Base-by-base conservation (phyloP, 495 filamentous ascomycete species). In the Daldinia concentrica region DNA sequence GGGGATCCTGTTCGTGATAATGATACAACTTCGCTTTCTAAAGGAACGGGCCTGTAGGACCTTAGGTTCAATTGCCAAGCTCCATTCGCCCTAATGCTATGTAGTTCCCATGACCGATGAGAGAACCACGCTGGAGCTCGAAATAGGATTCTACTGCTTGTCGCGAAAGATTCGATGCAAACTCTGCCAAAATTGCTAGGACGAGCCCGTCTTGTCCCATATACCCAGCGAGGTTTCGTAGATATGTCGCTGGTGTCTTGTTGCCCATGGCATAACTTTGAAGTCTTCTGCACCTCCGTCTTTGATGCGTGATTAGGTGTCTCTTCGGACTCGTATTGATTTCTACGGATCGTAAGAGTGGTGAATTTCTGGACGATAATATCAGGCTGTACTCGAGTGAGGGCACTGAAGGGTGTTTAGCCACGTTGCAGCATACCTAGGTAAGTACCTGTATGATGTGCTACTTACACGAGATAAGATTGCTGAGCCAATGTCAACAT, bases 381-480 rank as follows among this genome's bases (percentile, higher is more conserved):
- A 26, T 77, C 58, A 7, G 73, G 74, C 26, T 77, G 74, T 0
- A 75, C 29, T 34, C 39, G 61, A 14, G 62, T 66, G 17, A 77
- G 64, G 7, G 72, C 58, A 11, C 74, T 76, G n/a, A 9, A 52
- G n/a, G 6, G 29, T 41, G 19, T 36, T 69, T 58, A 74, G 30
- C 0, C 37, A 11, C 9, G 22, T 8, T 30, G 7, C n/a, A 22
- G 36, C 0, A 34, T 15, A 15, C n/a, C n/a, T n/a, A n/a, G n/a
- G n/a, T n/a, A n/a, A n/a, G n/a, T 43, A 7, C 24, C 3, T 12
- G 4, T 12, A 36, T 14, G 32, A n/a, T 26, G 27, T 1, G 4
- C 12, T 27, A 56, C 74, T 69, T 24, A 79, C 76, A 66, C 61
- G 15, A 74, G 64, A 58, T 78, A 71, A 1, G 67, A 57, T 27